phyloP scores from a whole-genome alignment of 164 flowering plant genomes.

The Berberis thunbergii region DNA sequence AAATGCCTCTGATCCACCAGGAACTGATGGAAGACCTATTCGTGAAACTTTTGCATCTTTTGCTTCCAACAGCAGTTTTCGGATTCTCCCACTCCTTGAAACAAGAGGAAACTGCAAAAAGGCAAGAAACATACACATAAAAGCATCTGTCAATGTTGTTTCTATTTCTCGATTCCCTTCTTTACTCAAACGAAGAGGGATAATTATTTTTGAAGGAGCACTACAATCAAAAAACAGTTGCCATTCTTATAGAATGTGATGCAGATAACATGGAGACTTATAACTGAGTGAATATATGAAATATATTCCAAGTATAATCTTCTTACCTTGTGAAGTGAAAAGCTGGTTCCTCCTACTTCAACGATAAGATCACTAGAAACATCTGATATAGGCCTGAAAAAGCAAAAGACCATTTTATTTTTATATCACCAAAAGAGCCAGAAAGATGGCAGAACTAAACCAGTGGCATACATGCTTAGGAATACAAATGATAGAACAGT shows the following conservation, averaged over 20 bases:
- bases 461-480: conserved; percentile 19
- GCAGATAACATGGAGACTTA: neutral
- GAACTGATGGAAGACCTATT: conserved; percentile 45
- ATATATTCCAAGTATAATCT: neutral
- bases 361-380: conserved; percentile 91
- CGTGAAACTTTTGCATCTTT: conserved; percentile 60
- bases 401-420: neutral
- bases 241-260: neutral
- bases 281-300: neutral
- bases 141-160: neutral
- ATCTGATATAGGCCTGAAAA: conserved; percentile 95
- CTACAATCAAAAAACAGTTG: too few relatives aligned
- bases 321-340: conserved; percentile 89
- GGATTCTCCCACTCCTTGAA: conserved; percentile 78
- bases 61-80: conserved; percentile 60
- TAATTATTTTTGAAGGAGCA: neutral
- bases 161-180: neutral
- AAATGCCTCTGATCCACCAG: conserved; percentile 89
- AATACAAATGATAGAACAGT: too few relatives aligned
- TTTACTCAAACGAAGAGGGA: neutral
- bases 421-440: neutral
- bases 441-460: neutral
- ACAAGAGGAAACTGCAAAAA: conserved; percentile 81
- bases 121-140: neutral
- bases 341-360: conserved; percentile 64